These are phyloP conservation scores for Pseudohalonectria lignicola DNA, from an alignment of 2,329 filamentous ascomycete genomes.

Conservation along the genomic window DNA sequence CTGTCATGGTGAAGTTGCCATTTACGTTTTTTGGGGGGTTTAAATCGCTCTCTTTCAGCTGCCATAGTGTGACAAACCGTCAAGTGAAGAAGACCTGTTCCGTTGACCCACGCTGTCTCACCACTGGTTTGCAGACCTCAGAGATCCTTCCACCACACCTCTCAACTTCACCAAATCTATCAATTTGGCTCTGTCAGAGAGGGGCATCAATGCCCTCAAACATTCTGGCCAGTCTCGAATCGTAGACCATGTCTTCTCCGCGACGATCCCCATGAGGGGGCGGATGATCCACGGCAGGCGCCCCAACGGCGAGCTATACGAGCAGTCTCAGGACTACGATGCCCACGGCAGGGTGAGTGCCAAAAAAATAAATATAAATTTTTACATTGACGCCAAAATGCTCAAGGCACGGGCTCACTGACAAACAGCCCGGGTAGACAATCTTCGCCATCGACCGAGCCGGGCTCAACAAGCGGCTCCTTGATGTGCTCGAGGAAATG, in stretches of 20 bases:
- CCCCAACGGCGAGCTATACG: slow-evolving; percentile 55
- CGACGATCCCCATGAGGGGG: slow-evolving; percentile 86
- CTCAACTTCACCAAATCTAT: slow-evolving; percentile 98
- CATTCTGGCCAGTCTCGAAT: slow-evolving; percentile 56
- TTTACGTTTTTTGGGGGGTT: too few relatives aligned
- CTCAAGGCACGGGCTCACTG: not conserved
- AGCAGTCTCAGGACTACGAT: slow-evolving; percentile 83
- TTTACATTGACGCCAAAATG: not conserved
- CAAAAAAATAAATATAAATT: not conserved
- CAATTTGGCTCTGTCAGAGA: slow-evolving; percentile 87
- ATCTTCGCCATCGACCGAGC: slow-evolving; percentile 82
- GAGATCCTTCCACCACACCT: slow-evolving; percentile 70
- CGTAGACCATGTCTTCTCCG: slow-evolving; percentile 60
- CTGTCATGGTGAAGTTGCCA: too few relatives aligned
- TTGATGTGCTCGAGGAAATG: slow-evolving; percentile 73
- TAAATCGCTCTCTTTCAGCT: too few relatives aligned
- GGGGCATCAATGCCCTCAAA: slow-evolving; percentile 80
- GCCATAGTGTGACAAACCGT: too few relatives aligned
- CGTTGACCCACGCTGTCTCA: too few relatives aligned
- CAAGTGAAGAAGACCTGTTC: too few relatives aligned
- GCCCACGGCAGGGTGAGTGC: slow-evolving; percentile 64
- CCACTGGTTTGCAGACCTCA: slow-evolving; percentile 72
- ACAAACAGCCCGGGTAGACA: slow-evolving; percentile 34
- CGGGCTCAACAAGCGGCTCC: slow-evolving; percentile 68
- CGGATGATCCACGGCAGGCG: slow-evolving; percentile 85